phyloP scores from a whole-genome alignment of 1,284 basidiomycete genomes.

The Waitea zeae region DNA sequence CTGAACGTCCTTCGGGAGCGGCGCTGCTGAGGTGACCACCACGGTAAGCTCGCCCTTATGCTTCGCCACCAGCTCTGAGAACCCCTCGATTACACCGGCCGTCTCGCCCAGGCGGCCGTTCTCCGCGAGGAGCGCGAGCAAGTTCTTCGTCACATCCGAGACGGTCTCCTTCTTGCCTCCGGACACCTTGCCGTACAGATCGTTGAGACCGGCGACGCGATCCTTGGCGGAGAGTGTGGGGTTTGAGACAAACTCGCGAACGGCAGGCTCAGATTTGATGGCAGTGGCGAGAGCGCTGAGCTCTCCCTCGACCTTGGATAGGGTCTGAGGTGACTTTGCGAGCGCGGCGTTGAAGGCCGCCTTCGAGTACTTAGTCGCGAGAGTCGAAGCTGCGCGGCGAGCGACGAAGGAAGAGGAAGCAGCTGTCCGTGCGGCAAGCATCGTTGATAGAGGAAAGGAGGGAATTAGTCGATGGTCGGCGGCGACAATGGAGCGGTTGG shows the following conservation, averaged over 20 bases:
- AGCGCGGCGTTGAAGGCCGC: slow-evolving; percentile 89
- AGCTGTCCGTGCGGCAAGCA: slow-evolving; percentile 1
- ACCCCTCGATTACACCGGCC: slow-evolving; percentile 79
- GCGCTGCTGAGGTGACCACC: slow-evolving; percentile 75
- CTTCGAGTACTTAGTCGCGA: slow-evolving; percentile 86
- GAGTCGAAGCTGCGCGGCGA: slow-evolving; percentile 52
- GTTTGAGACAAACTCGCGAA: slow-evolving; percentile 65
- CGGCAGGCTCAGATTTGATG: slow-evolving; percentile 46
- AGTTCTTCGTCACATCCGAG: slow-evolving; percentile 83
- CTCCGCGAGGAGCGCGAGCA: slow-evolving; percentile 82
- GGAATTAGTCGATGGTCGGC: not conserved
- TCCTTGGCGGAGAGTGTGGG: slow-evolving; percentile 79
- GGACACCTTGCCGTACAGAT: slow-evolving; percentile 40
- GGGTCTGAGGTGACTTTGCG: slow-evolving; percentile 61
- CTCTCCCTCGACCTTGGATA: slow-evolving; percentile 75
- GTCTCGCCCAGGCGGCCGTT: slow-evolving; percentile 85
- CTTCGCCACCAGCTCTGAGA: slow-evolving; percentile 78
- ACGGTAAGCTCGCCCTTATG: slow-evolving; percentile 92
- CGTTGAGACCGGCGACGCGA: slow-evolving; percentile 50
- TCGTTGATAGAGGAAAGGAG: too few species aligned
- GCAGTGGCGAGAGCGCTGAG: slow-evolving; percentile 53
- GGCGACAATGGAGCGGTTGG: not conserved
- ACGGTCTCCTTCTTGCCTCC: slow-evolving; percentile 53
- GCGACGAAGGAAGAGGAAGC: slow-evolving; percentile 12
- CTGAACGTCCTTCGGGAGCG: slow-evolving; percentile 60